These are phyloP conservation scores for Dittrichia graveolens DNA, from an alignment of 129 eudicot genomes.

Conservation along the genomic window DNA sequence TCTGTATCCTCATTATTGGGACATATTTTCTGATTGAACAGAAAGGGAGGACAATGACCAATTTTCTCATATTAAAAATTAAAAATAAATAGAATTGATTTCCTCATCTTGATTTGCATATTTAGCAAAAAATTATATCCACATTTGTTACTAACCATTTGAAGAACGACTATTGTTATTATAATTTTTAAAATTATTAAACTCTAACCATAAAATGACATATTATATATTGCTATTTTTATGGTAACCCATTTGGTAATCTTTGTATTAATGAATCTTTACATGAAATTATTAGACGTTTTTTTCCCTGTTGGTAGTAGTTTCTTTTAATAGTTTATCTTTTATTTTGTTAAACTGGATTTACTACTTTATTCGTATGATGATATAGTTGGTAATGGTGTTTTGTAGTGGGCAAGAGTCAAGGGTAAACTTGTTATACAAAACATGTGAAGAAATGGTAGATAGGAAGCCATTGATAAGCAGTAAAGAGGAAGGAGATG, in stretches of 20 bases:
- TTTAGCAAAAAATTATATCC: background rate
- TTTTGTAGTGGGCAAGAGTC: conserved; percentile 60
- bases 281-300: no score
- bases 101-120: conserved; percentile 10
- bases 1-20: conserved; percentile 38
- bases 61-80: conserved; percentile 12
- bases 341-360: background rate
- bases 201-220: background rate
- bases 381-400: conserved; percentile 12
- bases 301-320: no score
- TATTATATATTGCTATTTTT: background rate
- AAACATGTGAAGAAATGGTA: conserved; percentile 35
- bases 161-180: no score
- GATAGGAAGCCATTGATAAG: conserved; percentile 46
- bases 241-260: no score
- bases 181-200: background rate
- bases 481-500: conserved; percentile 57
- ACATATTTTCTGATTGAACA: conserved; percentile 44
- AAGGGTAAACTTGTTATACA: conserved; percentile 40
- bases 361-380: background rate
- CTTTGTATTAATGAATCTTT: background rate
- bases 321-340: background rate
- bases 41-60: conserved; percentile 40
- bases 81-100: background rate
- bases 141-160: background rate